Evolutionary conservation across 129 eudicot genomes (phyloP), one percentile per base, ranked within the genome.

Genomic region (Dittrichia graveolens): DNA sequence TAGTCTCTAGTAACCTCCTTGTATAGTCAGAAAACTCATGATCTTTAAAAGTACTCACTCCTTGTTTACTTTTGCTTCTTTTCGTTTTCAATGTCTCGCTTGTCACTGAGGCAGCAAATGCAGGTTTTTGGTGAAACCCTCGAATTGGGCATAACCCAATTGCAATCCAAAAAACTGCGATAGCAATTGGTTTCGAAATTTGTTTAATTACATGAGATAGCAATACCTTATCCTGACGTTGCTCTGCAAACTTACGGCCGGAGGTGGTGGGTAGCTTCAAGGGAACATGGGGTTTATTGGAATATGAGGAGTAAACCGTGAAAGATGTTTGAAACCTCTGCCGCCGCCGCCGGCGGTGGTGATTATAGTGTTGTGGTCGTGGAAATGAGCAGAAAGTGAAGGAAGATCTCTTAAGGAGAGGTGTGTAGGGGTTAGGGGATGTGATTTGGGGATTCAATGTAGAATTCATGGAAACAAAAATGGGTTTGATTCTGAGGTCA

Each of bases 1-100:
- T 91, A 24, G 64, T 59, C 67, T 78, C 85, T 7, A 89, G 18
- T 54, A 92, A 73, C 72, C 76, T 84, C 57, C 60, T 46, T 2
- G 89, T 88, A 80, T 74, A 91, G 19, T 70, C 78, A 5, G 96
- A 82, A 73, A 79, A 88, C 42, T 78, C 71, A 5, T 88, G 92
- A 53, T 76, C 80, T 69, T 67, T 75, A 48, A 16, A 14, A 3
- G 9, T 70, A 13, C 57, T 13, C 71, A 6, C 65, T 24, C 11
- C 63, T 76, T 79, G 72, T 45, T 75, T 74, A 14, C 65, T 55
- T 42, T 71, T 67, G 16, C 62, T 41, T 67, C 48, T 82, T 38
- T 16, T 77, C 54, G 37, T 35, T 62, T 55, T 81, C 47, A 67
- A 57, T 0, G 45, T 61, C 31, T 80, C 89, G 13, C 34, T 59